Evolutionary conservation across 176 grass and related monocot species (phyloP), one percentile per base, ranked within the genome.

Genomic region (Bothriochloa decipiens): DNA sequence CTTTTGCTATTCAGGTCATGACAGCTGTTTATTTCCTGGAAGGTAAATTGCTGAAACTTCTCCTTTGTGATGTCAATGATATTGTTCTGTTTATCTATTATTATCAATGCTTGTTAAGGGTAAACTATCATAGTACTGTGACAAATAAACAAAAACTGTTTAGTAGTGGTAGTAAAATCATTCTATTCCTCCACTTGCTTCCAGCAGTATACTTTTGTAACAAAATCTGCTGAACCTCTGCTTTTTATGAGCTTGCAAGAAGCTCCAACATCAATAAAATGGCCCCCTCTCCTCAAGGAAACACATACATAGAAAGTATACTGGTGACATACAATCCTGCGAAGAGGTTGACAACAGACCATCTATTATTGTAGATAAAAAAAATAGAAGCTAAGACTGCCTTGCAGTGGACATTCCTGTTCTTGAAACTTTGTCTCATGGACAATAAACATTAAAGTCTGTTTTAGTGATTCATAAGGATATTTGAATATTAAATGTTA

Each of bases 21-120:
- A 85, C 16, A 87, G 76, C 81, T 97, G 94, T 78, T 28, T 97
- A 76, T 97, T 94, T 91, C 88, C 90, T 8, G 94, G 94, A 91
- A 97, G 94, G 94, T 97, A 87, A 68, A 61, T 82, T 62, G 0
- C 68, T 69, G 33, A 74, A 69, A 49, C 78, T 72, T 81, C 40
- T 89, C 27, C 36, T 75, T 58, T 60, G 13, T 67, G 42, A 18
- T 64, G 11, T 76, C 32, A 15, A 47, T 77, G 6, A 64, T 65
- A 64, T 80, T 45, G 27, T 61, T 52, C 40, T 87, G 41, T 26
- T 62, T 26, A 62, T 26, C 8, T 23, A 26, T 62, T 26, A 12
- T 62, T 53, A 63, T 2, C 18, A 49, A 73, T 13, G n/a, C 23
- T 58, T 69, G 11, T 55, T 65, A 5, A 65, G 15, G 11, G 13